Evolutionary conservation across 2,329 filamentous ascomycete species (phyloP).

Genomic region (Diplocarpon mali): DNA sequence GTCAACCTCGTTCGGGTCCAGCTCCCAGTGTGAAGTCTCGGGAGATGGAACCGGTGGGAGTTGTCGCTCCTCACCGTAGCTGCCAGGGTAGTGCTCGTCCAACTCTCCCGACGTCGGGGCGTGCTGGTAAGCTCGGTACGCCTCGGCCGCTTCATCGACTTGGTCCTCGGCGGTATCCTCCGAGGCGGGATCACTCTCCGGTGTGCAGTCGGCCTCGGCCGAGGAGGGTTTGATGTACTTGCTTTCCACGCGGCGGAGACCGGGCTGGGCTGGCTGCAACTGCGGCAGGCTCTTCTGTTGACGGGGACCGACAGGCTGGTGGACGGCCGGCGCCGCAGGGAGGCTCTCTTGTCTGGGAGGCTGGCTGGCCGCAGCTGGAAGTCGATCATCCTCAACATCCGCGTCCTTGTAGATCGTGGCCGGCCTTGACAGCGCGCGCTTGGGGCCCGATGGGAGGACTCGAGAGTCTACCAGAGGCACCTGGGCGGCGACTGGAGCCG

Average conservation of each 20-base stretch:
- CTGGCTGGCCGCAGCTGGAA: conserved; percentile 15
- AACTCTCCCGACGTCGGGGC: neutral
- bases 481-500: conserved; percentile 17
- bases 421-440: conserved; percentile 40
- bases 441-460: conserved; percentile 27
- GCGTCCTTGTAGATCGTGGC: conserved; percentile 44
- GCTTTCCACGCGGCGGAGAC: conserved; percentile 20
- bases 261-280: conserved; percentile 18
- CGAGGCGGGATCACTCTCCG: conserved; percentile 13
- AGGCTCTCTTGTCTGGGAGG: conserved; percentile 21
- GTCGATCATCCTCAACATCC: conserved; percentile 24
- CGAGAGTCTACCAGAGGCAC: conserved; percentile 22
- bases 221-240: conserved; percentile 11
- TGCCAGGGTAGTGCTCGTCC: neutral
- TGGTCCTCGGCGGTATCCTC: conserved; percentile 11
- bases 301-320: conserved; percentile 22
- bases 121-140: conserved; percentile 6
- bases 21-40: conserved; percentile 40
- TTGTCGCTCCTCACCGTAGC: conserved; percentile 10
- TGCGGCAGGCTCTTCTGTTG: conserved; percentile 22
- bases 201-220: conserved; percentile 3
- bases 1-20: conserved; percentile 58
- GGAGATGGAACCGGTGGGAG: conserved; percentile 21
- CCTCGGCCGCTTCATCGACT: conserved; percentile 6
- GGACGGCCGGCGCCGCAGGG: conserved; percentile 17